Evolutionary conservation across 768 basidiomycete genomes (phyloP).

Genomic region (Xerocomus brunneocitrinus): DNA sequence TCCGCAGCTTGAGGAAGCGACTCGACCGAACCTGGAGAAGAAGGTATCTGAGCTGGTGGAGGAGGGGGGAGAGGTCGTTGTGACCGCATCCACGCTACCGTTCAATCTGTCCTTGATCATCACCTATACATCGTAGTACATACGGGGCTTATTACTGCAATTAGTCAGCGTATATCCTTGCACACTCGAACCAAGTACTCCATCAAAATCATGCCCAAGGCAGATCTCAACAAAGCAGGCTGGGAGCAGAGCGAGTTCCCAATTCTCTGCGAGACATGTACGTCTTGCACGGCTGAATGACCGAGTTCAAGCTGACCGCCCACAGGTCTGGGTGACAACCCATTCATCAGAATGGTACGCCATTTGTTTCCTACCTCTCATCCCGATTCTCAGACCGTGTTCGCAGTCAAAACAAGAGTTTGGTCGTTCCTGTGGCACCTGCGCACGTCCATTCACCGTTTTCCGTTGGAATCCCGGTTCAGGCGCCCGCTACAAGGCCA

Average conservation of each 20-base stretch:
- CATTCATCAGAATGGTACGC: slow-evolving; percentile 91
- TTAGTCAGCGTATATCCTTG: slow-evolving; percentile 27
- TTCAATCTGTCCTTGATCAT: slow-evolving; percentile 76
- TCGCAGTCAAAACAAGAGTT: slow-evolving; percentile 98
- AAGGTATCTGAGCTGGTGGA: slow-evolving; percentile 76
- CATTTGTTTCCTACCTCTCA: not conserved
- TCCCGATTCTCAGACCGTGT: not conserved
- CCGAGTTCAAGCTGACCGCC: slow-evolving; percentile 3
- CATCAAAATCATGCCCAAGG: slow-evolving; percentile 57
- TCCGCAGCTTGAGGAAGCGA: slow-evolving; percentile 83
- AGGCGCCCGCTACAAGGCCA: slow-evolving; percentile 93
- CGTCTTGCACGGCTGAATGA: slow-evolving; percentile 20
- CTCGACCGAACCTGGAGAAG: slow-evolving; percentile 88
- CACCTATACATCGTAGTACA: slow-evolving; percentile 40
- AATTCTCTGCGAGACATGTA: slow-evolving; percentile 90
- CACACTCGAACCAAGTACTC: no score
- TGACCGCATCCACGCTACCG: slow-evolving; percentile 86
- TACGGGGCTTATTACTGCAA: not conserved
- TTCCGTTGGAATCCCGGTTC: slow-evolving; percentile 98
- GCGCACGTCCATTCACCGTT: slow-evolving; percentile 92
- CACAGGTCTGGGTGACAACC: slow-evolving; percentile 80
- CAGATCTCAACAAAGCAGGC: slow-evolving; percentile 93
- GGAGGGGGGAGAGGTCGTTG: slow-evolving; percentile 73
- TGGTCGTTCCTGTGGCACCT: slow-evolving; percentile 94
- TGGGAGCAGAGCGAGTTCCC: slow-evolving; percentile 95